Conservation (phyloP, 2,329 filamentous ascomycete species). For the Colletotrichum shisoi region DNA sequence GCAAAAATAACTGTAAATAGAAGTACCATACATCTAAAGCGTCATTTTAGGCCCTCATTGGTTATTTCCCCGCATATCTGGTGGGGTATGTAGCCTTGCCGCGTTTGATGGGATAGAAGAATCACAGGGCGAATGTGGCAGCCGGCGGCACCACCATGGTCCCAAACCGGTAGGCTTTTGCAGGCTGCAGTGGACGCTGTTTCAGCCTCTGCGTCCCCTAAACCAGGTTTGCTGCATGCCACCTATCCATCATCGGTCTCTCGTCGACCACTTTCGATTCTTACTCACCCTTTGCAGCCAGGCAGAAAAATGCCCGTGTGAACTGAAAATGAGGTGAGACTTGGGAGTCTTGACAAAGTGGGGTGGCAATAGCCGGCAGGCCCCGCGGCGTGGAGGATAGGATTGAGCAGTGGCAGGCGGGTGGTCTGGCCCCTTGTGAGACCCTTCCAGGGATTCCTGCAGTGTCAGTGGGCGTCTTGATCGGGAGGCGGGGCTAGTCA, state of each 20-base stretch:
- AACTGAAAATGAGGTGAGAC: not conserved
- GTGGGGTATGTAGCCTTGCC: too few relatives aligned
- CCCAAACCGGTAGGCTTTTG: not conserved
- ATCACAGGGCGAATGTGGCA: not conserved
- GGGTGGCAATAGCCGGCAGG: slow-evolving; percentile 31
- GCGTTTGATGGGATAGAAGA: too few relatives aligned
- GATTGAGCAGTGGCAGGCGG: slow-evolving; percentile 6
- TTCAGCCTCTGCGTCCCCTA: slow-evolving; percentile 22
- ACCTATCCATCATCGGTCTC: not conserved
- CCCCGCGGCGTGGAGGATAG: slow-evolving; percentile 15
- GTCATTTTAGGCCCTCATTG: too few relatives aligned
- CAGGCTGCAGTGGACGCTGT: slow-evolving; percentile 13
- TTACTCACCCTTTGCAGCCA: not conserved
- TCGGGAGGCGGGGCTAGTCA: slow-evolving; percentile 27
- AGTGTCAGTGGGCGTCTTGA: not conserved
- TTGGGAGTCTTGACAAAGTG: slow-evolving; percentile 4
- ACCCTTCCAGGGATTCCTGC: slow-evolving; percentile 23
- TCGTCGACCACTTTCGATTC: too few relatives aligned
- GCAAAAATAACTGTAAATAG: too few relatives aligned
- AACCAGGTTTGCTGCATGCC: not conserved
- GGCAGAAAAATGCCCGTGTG: slow-evolving; percentile 1
- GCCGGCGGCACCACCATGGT: not conserved
- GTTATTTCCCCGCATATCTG: too few relatives aligned
- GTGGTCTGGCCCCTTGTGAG: slow-evolving; percentile 22
- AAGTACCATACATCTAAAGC: too few relatives aligned